Evolutionary conservation across 148 eudicot species (phyloP), one percentile per base, ranked within the genome.

Genomic region (Suaeda aralocaspica): DNA sequence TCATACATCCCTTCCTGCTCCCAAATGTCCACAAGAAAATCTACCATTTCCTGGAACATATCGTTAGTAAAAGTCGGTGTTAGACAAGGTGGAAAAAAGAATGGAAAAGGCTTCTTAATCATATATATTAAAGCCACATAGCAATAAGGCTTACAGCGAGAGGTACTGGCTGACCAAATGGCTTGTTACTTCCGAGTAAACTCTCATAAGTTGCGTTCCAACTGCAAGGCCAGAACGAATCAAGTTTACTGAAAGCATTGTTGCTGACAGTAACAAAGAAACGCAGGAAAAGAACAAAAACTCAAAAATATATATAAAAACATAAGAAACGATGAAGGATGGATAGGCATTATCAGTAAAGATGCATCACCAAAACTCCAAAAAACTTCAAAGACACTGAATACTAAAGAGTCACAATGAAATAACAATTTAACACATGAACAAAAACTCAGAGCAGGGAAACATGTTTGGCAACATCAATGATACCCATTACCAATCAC

Each of bases 1-100:
- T 87, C 90, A 72, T 92, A 89, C 87, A 87, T 70, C 59, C 97
- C 97, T 68, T 89, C 95, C 70, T 89, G 87, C 78, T 92, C 92
- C 97, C 97, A 92, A 16, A 87, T 50, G 67, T 89, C 90, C 3
- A 92, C 95, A 0, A 92, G 87, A 78, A 91, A 87, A 85, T 87
- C 87, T 24, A 87, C 89, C 95, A 92, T 89, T 79, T 87, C 95
- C 97, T 92, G 85, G 13, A 63, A 39, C 14, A 41, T 31, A 30
- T 25, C 16, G n/a, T 56, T 29, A n/a, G 12, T 55, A 31, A 7
- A 26, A 48, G 18, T 7, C 11, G 19, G 26, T 36, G 59, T 71
- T 58, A 42, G 24, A 11, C 34, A 28, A 60, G 21, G 41, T 8
- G 5, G 8, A 36, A 36, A 36, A 36, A 36, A 36, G 41, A 8